Base-by-base conservation (phyloP, 768 basidiomycete genomes). In the Leccinum pellstonianum region DNA sequence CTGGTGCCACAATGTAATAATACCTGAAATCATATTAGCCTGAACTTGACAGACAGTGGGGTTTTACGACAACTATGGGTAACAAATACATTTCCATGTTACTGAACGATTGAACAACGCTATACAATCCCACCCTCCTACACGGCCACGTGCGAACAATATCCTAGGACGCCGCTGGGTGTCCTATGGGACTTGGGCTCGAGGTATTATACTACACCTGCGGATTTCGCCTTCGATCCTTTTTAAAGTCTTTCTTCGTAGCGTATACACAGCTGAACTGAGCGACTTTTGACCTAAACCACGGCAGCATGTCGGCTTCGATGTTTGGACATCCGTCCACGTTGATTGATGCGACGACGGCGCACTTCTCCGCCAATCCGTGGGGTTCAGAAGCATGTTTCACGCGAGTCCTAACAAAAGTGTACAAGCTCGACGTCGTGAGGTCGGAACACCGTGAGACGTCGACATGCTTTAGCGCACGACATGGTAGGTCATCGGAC, bases 261-360 rank as follows among this genome's bases (percentile, higher is more conserved):
- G 79, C 72, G 62, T 86, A 90, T 21, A 85, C 67, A 65, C 87
- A 90, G 61, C 83, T 87, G 54, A 91, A 80, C 17, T 51, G 64
- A 9, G 73, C 66, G 0, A 90, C 81, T 37, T 79, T 77, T 11
- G 76, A 69, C 57, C 84, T 78, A 52, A 90, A 77, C 86, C 88
- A 90, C 1, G 81, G 82, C 12, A 88, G 64, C 70, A 81, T 77
- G 4, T 78, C 77, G 0, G 77, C 70, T 43, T 88, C 86, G 17
- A 91, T 75, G 11, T 73, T 68, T 1, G 77, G 77, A 69, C 89
- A 91, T 15, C 77, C 78, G 65, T 91, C 82, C 33, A 86, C 73
- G 14, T 67, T 75, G 60, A 91, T 68, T 1, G 79, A 77, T 31
- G 67, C 60, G 23, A 91, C 78, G 21, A 43, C 10, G 50, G 62